Evolutionary conservation across 208 protist genomes (phyloP), one percentile per base, ranked within the genome.

Genomic region (Trypanosoma rangeli): DNA sequence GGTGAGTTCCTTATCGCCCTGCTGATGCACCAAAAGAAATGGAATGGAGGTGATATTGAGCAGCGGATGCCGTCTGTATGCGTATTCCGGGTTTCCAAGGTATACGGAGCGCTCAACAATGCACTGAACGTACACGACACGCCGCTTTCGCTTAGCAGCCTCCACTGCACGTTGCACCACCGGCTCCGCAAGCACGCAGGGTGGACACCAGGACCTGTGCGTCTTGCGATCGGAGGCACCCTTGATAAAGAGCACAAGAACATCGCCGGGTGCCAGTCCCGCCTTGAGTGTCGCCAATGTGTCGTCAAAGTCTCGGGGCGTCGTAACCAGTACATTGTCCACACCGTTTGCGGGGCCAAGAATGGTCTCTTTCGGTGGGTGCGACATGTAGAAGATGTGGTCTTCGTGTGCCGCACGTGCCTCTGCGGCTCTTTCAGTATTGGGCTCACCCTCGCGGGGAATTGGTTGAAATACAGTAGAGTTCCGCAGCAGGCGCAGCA

Each of bases 131-230:
- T 85, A 86, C 22, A 92, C 58, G 20, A 85, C 73, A 49, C 68
- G 69, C 8, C 18, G 42, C 66, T 85, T 87, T 13, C 63, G 35
- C 22, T 53, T 74, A 31, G 87, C 77, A 18, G 75, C 71, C 20
- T 64, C 37, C 20, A 91, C 68, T 39, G 80, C 79, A 28, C 66
- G 73, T 20, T 67, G 55, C 24, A 93, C 80, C 18, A 79, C 64
- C 29, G 72, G 71, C 62, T 89, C 87, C 18, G 79, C 79, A 2
- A 58, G 55, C 24, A 88, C 82, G 70, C 90, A 95, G 60, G 86
- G 68, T 29, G 87, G 87, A 70, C 90, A 95, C 90, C 90, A 95
- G 5, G 83, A 89, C 53, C 78, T 65, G 26, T 82, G 79, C 10
- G 84, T 91, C 5, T 60, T 83, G 9, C 79, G 77, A 26, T 85